These are phyloP conservation scores for Endoconidiophora laricicola DNA, from an alignment of 2,329 filamentous ascomycete genomes.

Conservation along the genomic window DNA sequence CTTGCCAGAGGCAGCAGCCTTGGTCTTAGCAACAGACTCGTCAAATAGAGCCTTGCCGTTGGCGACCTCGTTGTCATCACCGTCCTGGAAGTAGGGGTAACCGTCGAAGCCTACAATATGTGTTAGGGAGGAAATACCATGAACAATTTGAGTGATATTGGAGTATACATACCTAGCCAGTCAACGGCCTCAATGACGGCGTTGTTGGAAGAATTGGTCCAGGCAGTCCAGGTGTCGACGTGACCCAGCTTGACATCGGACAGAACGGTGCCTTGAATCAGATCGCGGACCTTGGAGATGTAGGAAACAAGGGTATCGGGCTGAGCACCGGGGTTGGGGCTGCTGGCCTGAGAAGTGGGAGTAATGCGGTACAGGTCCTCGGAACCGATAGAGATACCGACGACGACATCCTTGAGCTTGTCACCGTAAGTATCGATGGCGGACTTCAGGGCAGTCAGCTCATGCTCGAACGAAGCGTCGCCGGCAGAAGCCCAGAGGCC, in stretches of 20 bases:
- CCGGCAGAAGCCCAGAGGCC: conserved; percentile 70
- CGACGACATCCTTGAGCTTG: conserved; percentile 48
- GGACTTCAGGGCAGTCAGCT: conserved; percentile 52
- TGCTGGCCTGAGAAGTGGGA: conserved; percentile 46
- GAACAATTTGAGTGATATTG: background rate
- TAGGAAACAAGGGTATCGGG: conserved; percentile 49
- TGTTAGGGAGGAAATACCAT: background rate
- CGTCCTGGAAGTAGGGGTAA: conserved; percentile 71
- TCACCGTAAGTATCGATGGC: conserved; percentile 54
- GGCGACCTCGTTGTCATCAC: conserved; percentile 46
- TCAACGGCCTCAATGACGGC: conserved; percentile 54
- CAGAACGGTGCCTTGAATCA: conserved; percentile 46
- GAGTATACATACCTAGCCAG: conserved; percentile 40
- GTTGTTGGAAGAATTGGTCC: conserved; percentile 55
- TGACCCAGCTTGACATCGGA: conserved; percentile 51
- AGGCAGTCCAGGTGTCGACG: conserved; percentile 79
- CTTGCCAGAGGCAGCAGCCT: conserved; percentile 44
- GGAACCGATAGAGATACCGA: conserved; percentile 70
- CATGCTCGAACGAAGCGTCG: conserved; percentile 46
- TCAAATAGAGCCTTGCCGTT: conserved; percentile 52
- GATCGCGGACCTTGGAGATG: conserved; percentile 49
- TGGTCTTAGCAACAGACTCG: conserved; percentile 44
- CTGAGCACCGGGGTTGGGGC: conserved; percentile 44
- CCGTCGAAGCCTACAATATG: conserved; percentile 48
- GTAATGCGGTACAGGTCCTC: conserved; percentile 77